Evolutionary conservation across 768 basidiomycete species (phyloP).

Genomic region (Amanita fuliginea): DNA sequence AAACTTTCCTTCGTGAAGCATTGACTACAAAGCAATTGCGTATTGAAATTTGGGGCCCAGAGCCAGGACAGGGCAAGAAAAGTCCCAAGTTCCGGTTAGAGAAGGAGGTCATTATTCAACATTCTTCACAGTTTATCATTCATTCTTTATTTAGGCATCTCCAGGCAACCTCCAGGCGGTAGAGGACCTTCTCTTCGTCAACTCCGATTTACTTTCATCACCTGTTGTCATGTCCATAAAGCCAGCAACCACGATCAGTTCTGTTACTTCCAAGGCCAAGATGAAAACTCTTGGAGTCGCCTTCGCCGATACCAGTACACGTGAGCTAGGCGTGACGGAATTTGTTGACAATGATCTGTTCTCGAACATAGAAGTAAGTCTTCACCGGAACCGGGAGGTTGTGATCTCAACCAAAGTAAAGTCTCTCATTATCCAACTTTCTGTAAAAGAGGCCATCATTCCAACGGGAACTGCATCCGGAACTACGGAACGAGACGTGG

Average conservation of each 20-base stretch:
- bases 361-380: conserved; percentile 82
- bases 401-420: conserved; percentile 18
- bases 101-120: conserved; percentile 52
- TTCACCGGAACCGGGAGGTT: not conserved
- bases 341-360: conserved; percentile 93
- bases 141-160: conserved; percentile 26
- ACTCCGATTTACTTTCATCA: conserved; percentile 68
- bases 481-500: conserved; percentile 73
- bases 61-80: conserved; percentile 66
- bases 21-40: conserved; percentile 83
- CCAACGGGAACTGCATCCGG: conserved; percentile 63
- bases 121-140: not conserved
- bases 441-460: conserved; percentile 92
- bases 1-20: conserved; percentile 77
- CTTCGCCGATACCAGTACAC: conserved; percentile 81
- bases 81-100: conserved; percentile 64
- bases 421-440: conserved; percentile 93
- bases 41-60: conserved; percentile 83
- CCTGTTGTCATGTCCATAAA: conserved; percentile 90
- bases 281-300: conserved; percentile 74
- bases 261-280: conserved; percentile 41
- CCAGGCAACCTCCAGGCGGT: conserved; percentile 61
- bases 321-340: conserved; percentile 81
- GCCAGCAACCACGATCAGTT: conserved; percentile 41
- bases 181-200: conserved; percentile 78